Base-by-base conservation (phyloP, 106 monocot genomes). In the Posidonia australis region DNA sequence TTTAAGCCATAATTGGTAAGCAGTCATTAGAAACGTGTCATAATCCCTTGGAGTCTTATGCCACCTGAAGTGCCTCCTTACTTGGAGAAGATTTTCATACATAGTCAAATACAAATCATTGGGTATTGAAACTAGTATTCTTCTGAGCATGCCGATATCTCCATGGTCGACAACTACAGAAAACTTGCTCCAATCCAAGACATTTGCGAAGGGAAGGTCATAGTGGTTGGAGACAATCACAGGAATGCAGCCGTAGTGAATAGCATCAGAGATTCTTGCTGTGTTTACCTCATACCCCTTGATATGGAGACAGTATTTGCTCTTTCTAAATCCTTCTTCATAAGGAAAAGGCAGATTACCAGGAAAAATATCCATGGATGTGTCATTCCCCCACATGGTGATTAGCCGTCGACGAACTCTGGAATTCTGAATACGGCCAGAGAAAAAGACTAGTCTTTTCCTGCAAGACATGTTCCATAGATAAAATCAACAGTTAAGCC, bases 271-370 rank as follows among this genome's bases (percentile, higher is more conserved):
- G 17, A 70, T 51, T 25, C 70, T 60, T 19, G 70, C 70, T 17
- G 70, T 70, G 70, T 70, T 70, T 18, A 70, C 70, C 23, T 60
- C 70, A 44, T 61, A 70, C 10, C 70, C 70, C 47, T 70, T 70
- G 22, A 70, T 59, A 46, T 70, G 70, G 48, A 70, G 61, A 48
- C 70, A 70, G 70, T 28, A 70, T 16, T 26, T 46, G 46, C 70
- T 61, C 46, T 26, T 51, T 28, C 46, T 14, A 46, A 70, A 62
- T 7, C 60, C 47, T 48, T 70, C 60, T 21, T 60, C 70, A 31
- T 70, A 70, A 30, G 70, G 70, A 48, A 62, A 48, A 30, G 60
- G 32, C 0, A 56, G 28, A 59, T 36, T 46, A 26, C 61, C 47
- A 19, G 70, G 61, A 32, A 61, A 62, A 25, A 70, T 29, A 47